These are phyloP conservation scores for Vanrija sp. DNA, from an alignment of 1,284 basidiomycete species.

Conservation along the genomic window DNA sequence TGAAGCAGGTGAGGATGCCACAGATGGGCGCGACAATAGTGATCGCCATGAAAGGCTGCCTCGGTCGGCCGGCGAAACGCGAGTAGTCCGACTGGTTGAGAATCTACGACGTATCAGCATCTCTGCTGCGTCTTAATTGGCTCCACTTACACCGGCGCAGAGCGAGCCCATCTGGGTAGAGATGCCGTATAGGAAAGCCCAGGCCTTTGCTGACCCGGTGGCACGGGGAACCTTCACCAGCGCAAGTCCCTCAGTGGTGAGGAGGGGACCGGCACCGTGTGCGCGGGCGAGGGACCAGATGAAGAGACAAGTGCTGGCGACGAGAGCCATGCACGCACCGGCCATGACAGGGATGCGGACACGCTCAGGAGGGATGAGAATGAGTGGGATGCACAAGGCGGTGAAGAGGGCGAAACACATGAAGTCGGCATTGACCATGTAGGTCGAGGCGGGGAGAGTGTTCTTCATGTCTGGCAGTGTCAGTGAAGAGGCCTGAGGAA, in stretches of 20 bases:
- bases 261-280: slow-evolving; percentile 43
- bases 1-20: slow-evolving; percentile 41
- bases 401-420: slow-evolving; percentile 49
- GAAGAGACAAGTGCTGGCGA: slow-evolving; percentile 42
- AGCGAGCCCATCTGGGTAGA: slow-evolving; percentile 25
- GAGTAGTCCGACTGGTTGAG: slow-evolving; percentile 36
- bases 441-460: slow-evolving; percentile 30
- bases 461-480: slow-evolving; percentile 22
- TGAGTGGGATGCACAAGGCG: slow-evolving; percentile 40
- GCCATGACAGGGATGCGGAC: slow-evolving; percentile 45
- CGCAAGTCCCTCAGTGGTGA: slow-evolving; percentile 28
- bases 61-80: slow-evolving; percentile 27
- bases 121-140: not conserved
- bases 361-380: slow-evolving; percentile 41
- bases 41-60: slow-evolving; percentile 27
- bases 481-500: too few relatives aligned
- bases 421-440: slow-evolving; percentile 39
- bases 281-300: slow-evolving; percentile 44
- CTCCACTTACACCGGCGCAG: slow-evolving; percentile 28
- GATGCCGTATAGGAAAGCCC: slow-evolving; percentile 46
- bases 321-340: slow-evolving; percentile 35
- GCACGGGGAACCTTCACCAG: slow-evolving; percentile 24
- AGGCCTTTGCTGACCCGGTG: slow-evolving; percentile 37
- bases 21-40: slow-evolving; percentile 37
- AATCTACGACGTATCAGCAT: slow-evolving; percentile 9